phyloP scores from a whole-genome alignment of 1,139 yeast species.

The Scheffersomyces cryptocercus region DNA sequence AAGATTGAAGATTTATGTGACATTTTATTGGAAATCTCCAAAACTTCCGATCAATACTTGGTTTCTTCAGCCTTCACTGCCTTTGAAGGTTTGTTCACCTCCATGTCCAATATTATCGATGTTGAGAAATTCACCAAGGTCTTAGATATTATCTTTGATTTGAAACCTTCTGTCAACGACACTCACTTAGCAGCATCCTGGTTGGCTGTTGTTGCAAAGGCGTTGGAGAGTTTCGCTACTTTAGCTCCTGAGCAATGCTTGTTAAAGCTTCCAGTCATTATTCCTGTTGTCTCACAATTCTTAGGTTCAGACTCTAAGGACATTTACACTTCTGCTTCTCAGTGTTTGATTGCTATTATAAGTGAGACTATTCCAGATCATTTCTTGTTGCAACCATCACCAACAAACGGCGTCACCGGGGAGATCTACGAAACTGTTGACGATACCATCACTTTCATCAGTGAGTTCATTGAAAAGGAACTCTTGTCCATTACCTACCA shows the following conservation, averaged over 20 bases:
- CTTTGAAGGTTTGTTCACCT: slow-evolving; percentile 79
- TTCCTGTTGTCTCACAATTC: slow-evolving; percentile 59
- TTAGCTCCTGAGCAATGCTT: slow-evolving; percentile 62
- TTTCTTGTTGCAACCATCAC: slow-evolving; percentile 53
- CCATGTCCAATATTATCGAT: slow-evolving; percentile 69
- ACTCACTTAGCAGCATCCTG: slow-evolving; percentile 88
- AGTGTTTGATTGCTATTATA: slow-evolving; percentile 78
- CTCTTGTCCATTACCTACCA: slow-evolving; percentile 75
- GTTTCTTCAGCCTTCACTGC: slow-evolving; percentile 82
- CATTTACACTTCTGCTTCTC: slow-evolving; percentile 76
- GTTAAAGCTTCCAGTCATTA: slow-evolving; percentile 53
- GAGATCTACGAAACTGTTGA: slow-evolving; percentile 60
- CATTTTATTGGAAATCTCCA: slow-evolving; percentile 68
- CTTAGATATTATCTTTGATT: slow-evolving; percentile 69
- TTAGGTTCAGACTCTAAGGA: slow-evolving; percentile 67
- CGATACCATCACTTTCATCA: slow-evolving; percentile 47
- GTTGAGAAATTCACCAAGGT: slow-evolving; percentile 62
- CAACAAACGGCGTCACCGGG: slow-evolving; percentile 34
- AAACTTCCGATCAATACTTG: slow-evolving; percentile 80
- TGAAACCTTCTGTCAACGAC: slow-evolving; percentile 82
- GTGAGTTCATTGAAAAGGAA: slow-evolving; percentile 54
- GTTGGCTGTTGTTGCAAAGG: slow-evolving; percentile 93
- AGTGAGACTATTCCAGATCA: slow-evolving; percentile 66
- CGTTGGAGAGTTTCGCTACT: slow-evolving; percentile 65
- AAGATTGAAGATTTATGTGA: slow-evolving; percentile 77